These are phyloP conservation scores for Ceratonia siliqua DNA, from an alignment of 306 rosid species.

Conservation along the genomic window DNA sequence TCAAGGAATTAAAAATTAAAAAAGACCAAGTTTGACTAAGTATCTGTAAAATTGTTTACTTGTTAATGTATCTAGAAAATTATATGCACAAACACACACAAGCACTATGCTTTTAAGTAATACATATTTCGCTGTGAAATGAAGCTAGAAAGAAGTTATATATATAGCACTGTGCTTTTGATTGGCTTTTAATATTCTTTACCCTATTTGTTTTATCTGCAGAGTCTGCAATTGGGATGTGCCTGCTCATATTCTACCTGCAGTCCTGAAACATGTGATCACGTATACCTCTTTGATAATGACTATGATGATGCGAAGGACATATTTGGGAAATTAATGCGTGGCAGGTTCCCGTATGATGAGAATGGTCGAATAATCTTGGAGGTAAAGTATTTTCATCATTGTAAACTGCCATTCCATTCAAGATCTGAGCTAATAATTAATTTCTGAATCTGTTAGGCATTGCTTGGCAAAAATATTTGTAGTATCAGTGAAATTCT, in stretches of 20 bases:
- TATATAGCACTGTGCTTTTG: background rate
- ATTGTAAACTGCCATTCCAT: constrained; percentile 26
- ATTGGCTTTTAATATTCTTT: constrained; percentile 21
- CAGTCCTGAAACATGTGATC: constrained; percentile 88
- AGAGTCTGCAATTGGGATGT: constrained; percentile 87
- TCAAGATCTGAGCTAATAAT: constrained; percentile 15
- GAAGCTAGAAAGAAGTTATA: constrained; percentile 21
- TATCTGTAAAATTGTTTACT: constrained; percentile 13
- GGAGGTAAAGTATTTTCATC: constrained; percentile 66
- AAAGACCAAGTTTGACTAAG: background rate
- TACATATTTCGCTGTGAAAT: background rate
- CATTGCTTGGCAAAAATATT: constrained; percentile 20
- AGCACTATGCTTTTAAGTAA: constrained; percentile 1
- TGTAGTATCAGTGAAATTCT: background rate
- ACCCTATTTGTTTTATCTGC: constrained; percentile 27
- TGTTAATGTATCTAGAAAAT: background rate
- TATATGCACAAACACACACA: background rate
- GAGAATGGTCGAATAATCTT: constrained; percentile 79
- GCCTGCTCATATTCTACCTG: constrained; percentile 68
- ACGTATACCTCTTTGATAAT: constrained; percentile 83
- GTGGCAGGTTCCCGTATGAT: constrained; percentile 91
- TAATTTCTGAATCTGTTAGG: constrained; percentile 28
- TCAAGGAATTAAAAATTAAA: background rate
- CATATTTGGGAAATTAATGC: constrained; percentile 81
- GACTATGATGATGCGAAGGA: constrained; percentile 96